These are phyloP conservation scores for Gastroboletus turbinatus DNA, from an alignment of 1,284 basidiomycete species.

Conservation along the genomic window DNA sequence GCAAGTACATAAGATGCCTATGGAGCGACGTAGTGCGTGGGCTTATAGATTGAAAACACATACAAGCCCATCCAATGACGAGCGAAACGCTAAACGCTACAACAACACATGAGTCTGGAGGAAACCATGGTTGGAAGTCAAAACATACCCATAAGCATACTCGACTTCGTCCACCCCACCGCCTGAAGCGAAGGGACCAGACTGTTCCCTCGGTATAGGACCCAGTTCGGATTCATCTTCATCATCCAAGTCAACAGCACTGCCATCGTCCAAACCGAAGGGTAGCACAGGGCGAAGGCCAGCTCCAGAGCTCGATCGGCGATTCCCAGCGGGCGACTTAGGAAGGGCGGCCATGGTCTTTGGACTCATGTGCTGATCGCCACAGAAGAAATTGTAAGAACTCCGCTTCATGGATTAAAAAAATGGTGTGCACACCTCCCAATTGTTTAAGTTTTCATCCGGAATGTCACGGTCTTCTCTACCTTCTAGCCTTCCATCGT, in stretches of 20 bases:
- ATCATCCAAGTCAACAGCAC: slow-evolving; percentile 60
- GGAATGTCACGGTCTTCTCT: slow-evolving; percentile 61
- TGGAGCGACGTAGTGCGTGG: neutral
- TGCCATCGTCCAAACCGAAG: slow-evolving; percentile 73
- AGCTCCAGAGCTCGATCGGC: slow-evolving; percentile 76
- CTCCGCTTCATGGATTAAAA: neutral
- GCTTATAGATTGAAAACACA: neutral
- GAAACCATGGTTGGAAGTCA: neutral
- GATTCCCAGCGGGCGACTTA: slow-evolving; percentile 78
- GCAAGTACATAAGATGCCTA: neutral
- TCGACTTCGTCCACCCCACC: slow-evolving; percentile 86
- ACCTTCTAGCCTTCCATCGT: slow-evolving; percentile 65
- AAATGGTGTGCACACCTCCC: slow-evolving; percentile 69
- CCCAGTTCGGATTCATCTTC: slow-evolving; percentile 67
- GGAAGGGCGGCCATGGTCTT: slow-evolving; percentile 89
- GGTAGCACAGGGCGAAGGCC: slow-evolving; percentile 82
- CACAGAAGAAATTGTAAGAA: slow-evolving; percentile 1
- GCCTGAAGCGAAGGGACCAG: slow-evolving; percentile 70
- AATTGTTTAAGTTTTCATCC: slow-evolving; percentile 86
- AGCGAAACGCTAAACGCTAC: slow-evolving; percentile 25
- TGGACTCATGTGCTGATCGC: slow-evolving; percentile 83
- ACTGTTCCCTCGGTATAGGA: slow-evolving; percentile 72
- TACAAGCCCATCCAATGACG: neutral
- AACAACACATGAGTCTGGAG: slow-evolving; percentile 14
- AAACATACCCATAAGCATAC: slow-evolving; percentile 77